phyloP scores from a whole-genome alignment of 2,329 filamentous ascomycete genomes.

The Aspergillus udagawae region DNA sequence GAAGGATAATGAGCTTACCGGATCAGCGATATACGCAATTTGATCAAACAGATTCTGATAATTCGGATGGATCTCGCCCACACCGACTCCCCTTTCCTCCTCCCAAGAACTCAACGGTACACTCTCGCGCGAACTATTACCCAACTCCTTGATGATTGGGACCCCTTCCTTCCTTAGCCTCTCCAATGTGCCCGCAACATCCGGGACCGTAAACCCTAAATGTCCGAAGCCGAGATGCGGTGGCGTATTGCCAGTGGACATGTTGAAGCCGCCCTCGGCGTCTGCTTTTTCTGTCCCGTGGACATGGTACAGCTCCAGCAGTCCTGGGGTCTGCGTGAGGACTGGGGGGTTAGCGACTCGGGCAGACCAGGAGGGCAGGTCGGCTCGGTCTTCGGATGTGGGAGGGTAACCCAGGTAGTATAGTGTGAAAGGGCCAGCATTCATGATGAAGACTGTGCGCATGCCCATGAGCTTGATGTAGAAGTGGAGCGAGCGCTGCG shows the following conservation, averaged over 20 bases:
- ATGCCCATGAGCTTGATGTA: conserved; percentile 39
- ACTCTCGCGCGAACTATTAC: conserved; percentile 22
- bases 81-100: conserved; percentile 27
- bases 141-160: conserved; percentile 33
- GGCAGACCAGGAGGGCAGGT: conserved; percentile 26
- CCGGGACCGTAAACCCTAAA: conserved; percentile 38
- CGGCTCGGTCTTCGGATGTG: conserved; percentile 21
- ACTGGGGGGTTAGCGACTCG: conserved; percentile 21
- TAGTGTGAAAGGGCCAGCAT: conserved; percentile 37
- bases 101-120: conserved; percentile 35
- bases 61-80: conserved; percentile 30
- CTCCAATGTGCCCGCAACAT: conserved; percentile 28
- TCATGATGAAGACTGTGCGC: conserved; percentile 38
- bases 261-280: conserved; percentile 12
- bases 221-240: conserved; percentile 37
- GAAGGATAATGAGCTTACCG: conserved; percentile 23
- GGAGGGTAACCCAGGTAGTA: conserved; percentile 39
- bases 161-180: conserved; percentile 28
- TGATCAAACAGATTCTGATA: conserved; percentile 33
- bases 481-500: conserved; percentile 32
- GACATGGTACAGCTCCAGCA: conserved; percentile 36
- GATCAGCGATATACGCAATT: conserved; percentile 39
- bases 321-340: conserved; percentile 29
- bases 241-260: conserved; percentile 30
- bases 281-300: conserved; percentile 30